These are phyloP conservation scores for Sphagnurus paluster DNA, from an alignment of 1,284 basidiomycete genomes.

Conservation along the genomic window DNA sequence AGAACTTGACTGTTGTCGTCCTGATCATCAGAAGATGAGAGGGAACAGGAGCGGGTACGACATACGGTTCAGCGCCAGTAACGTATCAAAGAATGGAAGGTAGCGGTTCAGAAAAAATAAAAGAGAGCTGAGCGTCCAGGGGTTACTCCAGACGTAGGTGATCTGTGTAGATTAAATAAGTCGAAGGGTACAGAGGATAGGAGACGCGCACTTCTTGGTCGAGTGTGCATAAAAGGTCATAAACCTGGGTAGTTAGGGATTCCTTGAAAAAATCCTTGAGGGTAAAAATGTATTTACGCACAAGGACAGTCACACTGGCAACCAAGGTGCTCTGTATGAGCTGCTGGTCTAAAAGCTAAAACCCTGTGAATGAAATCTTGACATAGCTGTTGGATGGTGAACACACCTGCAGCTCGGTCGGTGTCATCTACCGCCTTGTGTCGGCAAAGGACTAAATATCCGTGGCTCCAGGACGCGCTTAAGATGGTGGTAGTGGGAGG, in stretches of 20 bases:
- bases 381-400: too few relatives aligned
- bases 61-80: conserved; percentile 36
- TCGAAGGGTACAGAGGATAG: background rate
- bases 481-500: background rate
- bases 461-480: too few relatives aligned
- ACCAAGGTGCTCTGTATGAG: conserved; percentile 13
- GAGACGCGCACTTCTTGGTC: conserved; percentile 36
- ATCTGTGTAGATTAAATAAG: conserved; percentile 26
- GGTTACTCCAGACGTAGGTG: conserved; percentile 36
- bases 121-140: conserved; percentile 33
- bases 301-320: conserved; percentile 14
- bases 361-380: background rate
- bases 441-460: too few relatives aligned
- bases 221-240: conserved; percentile 38
- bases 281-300: background rate
- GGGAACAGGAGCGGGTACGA: conserved; percentile 2
- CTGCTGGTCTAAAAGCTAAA: conserved; percentile 9
- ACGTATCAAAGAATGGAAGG: conserved; percentile 41
- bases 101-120: conserved; percentile 43
- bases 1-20: conserved; percentile 25
- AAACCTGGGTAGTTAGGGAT: conserved; percentile 28
- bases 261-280: background rate
- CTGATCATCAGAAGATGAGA: background rate
- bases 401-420: background rate
- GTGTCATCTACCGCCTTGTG: too few relatives aligned